Evolutionary conservation across 306 rosid genomes (phyloP).

Genomic region (Cicer cuneatum): DNA sequence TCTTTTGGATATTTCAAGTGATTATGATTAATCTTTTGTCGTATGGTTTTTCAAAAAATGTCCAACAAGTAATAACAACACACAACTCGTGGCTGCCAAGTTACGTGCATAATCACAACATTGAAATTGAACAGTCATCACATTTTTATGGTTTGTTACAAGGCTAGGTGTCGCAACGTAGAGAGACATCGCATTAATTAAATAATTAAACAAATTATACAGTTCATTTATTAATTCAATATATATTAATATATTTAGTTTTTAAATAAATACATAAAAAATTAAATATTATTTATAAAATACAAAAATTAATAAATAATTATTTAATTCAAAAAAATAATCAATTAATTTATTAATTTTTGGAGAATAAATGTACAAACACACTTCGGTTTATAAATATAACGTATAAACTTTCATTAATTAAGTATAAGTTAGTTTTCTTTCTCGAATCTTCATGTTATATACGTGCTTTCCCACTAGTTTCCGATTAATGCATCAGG

Average conservation of each 20-base stretch:
- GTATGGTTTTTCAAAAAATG: not conserved
- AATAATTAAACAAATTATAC: too few species aligned
- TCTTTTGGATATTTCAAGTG: not conserved
- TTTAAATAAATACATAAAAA: too few species aligned
- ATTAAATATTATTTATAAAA: too few species aligned
- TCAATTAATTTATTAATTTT: too few species aligned
- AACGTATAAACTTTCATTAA: too few species aligned
- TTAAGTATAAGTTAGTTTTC: not conserved
- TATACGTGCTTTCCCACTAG: not conserved
- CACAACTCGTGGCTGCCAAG: constrained; percentile 28
- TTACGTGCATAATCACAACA: constrained; percentile 14
- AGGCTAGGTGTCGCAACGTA: constrained; percentile 36
- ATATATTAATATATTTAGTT: too few species aligned
- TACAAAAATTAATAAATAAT: too few species aligned
- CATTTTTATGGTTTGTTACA: not conserved
- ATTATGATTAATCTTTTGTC: not conserved
- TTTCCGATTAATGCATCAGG: not conserved
- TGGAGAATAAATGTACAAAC: too few species aligned
- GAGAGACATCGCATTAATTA: not conserved
- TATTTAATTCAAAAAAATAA: too few species aligned
- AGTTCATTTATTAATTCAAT: too few species aligned
- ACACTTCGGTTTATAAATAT: too few species aligned
- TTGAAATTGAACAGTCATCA: constrained; percentile 6
- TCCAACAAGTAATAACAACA: not conserved
- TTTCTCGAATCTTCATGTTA: too few species aligned